These are phyloP conservation scores for Picochlorum sp. DNA, from an alignment of 139 green algal species.

Conservation along the genomic window DNA sequence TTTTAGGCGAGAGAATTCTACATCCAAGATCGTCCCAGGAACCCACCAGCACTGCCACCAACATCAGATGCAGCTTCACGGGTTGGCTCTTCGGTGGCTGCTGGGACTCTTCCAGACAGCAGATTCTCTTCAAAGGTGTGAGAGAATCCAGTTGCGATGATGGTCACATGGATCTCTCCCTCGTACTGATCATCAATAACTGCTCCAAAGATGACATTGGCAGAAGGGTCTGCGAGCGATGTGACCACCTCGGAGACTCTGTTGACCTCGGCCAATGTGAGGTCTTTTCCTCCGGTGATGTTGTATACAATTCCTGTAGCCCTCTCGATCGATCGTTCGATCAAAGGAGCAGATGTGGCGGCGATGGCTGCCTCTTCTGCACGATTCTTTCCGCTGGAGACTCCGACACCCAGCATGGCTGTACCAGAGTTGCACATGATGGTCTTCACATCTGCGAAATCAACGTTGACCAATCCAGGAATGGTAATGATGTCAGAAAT, in stretches of 20 bases:
- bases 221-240: conserved; percentile 74
- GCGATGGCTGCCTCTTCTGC: conserved; percentile 50
- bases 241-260: conserved; percentile 86
- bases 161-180: conserved; percentile 74
- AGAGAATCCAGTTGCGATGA: conserved; percentile 89
- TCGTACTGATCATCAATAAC: conserved; percentile 60
- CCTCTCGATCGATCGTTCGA: conserved; percentile 88
- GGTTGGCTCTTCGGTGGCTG: neutral
- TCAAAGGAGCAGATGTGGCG: conserved; percentile 83
- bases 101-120: conserved; percentile 25
- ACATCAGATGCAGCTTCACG: neutral
- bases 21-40: conserved; percentile 1
- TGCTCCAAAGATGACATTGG: conserved; percentile 98
- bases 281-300: conserved; percentile 88
- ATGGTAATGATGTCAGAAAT: conserved; percentile 99
- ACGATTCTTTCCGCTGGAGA: conserved; percentile 49
- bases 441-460: conserved; percentile 95
- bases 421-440: conserved; percentile 94
- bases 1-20: neutral
- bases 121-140: conserved; percentile 68
- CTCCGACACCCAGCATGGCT: conserved; percentile 83
- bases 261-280: conserved; percentile 91
- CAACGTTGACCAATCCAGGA: conserved; percentile 95
- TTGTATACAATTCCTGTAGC: conserved; percentile 98
- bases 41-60: neutral